A percentile compares a stretch with the other conserved stretches of the same genome.
Evolutionary conservation across 345 rosid species (phyloP).

Genomic region (Gossypium turneri): DNA sequence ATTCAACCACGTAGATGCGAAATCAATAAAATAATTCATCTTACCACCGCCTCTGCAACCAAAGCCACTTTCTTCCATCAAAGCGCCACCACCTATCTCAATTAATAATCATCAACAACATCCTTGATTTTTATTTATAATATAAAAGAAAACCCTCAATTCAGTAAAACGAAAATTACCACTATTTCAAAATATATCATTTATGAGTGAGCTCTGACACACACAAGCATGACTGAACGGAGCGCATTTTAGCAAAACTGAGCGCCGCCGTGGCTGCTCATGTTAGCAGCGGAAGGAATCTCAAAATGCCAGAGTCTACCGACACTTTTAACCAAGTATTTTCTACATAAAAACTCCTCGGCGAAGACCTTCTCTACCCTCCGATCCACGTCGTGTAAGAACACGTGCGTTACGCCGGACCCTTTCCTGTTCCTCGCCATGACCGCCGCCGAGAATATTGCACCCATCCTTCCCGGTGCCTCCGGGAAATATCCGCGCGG

Average conservation of each 20-base stretch:
- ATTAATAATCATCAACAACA: not conserved
- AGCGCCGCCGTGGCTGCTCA: conserved; percentile 27
- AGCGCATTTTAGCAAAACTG: conserved; percentile 50
- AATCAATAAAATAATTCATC: not conserved
- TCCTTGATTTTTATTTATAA: not conserved
- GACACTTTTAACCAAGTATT: conserved; percentile 40
- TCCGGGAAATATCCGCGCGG: conserved; percentile 63
- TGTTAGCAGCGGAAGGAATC: conserved; percentile 51
- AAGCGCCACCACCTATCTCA: not conserved
- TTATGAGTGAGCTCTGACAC: not conserved
- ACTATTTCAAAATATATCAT: not conserved
- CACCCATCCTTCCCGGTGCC: conserved; percentile 80
- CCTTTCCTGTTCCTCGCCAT: conserved; percentile 71
- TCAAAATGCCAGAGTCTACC: conserved; percentile 74
- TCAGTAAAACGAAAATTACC: not conserved
- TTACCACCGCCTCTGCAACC: not conserved
- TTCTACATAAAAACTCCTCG: conserved; percentile 55
- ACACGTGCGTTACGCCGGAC: conserved; percentile 66
- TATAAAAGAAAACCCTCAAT: not conserved
- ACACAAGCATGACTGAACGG: not conserved
- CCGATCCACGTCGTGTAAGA: conserved; percentile 66
- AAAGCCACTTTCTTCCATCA: not conserved
- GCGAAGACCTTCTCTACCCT: conserved; percentile 61
- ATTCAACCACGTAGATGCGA: no score
- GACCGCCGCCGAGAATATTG: conserved; percentile 70